A percentile compares a stretch with the other conserved stretches of the same genome.
Evolutionary conservation across 2,329 filamentous ascomycete species (phyloP).

Genomic region (Penicillium vulpinum): DNA sequence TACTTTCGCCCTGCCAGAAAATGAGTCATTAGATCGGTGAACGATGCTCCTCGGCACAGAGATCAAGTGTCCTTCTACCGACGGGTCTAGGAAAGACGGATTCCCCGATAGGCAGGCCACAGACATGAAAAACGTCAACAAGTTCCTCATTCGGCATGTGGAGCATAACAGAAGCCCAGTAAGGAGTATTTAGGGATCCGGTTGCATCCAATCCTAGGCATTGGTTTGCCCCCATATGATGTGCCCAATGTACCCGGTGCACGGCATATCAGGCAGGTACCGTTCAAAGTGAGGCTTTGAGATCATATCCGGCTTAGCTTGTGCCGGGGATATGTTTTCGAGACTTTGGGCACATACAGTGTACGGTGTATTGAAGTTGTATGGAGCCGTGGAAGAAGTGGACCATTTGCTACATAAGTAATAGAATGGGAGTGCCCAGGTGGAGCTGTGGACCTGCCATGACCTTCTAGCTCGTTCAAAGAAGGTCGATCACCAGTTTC

Average conservation of each 20-base stretch:
- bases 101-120: not conserved
- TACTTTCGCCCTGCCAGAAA: not conserved
- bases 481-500: conserved; percentile 10
- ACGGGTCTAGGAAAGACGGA: not conserved
- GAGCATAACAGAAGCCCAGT: not conserved
- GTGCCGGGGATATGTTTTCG: not conserved
- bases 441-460: conserved; percentile 9
- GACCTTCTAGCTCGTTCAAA: conserved; percentile 7
- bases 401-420: not conserved
- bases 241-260: conserved; percentile 10
- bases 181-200: not conserved
- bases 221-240: not conserved
- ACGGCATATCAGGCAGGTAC: conserved; percentile 11
- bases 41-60: not conserved
- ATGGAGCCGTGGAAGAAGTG: conserved; percentile 1
- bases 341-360: conserved; percentile 8
- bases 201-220: conserved; percentile 2
- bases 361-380: not conserved
- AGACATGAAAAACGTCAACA: not conserved
- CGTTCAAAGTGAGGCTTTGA: conserved; percentile 13
- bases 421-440: not conserved
- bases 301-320: conserved; percentile 2
- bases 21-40: conserved; percentile 11
- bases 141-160: conserved; percentile 2
- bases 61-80: not conserved